Percentiles rank a stretch among this genome's conserved stretches.
Conservation (phyloP, 306 rosid genomes). For the Trifolium pratense region DNA sequence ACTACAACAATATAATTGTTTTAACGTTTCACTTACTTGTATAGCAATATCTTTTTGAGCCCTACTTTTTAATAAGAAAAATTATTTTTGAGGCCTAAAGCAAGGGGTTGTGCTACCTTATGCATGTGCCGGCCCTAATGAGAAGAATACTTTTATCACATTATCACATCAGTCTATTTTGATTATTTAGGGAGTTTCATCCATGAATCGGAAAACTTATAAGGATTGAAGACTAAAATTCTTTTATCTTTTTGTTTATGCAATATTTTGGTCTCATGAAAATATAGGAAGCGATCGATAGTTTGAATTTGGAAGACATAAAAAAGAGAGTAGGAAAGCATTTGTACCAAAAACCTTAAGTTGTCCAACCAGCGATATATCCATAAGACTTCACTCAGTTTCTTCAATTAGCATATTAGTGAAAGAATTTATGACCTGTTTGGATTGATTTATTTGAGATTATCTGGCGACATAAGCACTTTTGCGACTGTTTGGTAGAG, state of each 20-base stretch:
- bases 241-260: conserved; percentile 30
- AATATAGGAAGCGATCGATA: conserved; percentile 20
- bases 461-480: background rate
- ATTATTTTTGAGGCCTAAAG: background rate
- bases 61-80: background rate
- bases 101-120: background rate
- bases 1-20: background rate
- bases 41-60: background rate
- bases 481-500: background rate
- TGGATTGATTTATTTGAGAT: background rate
- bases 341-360: conserved; percentile 31
- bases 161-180: background rate
- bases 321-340: conserved; percentile 30
- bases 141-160: background rate
- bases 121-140: background rate
- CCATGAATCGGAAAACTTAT: conserved; percentile 20
- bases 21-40: background rate
- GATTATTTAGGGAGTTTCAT: conserved; percentile 25
- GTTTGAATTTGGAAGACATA: conserved; percentile 33
- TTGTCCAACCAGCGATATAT: conserved; percentile 15
- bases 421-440: background rate
- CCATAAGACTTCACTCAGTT: conserved; percentile 19
- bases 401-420: conserved; percentile 19
- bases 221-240: conserved; percentile 19
- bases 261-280: conserved; percentile 25